Percentiles rank a stretch among this genome's conserved stretches.
Evolutionary conservation across 768 basidiomycete genomes (phyloP).

Genomic region (Mycena pura): DNA sequence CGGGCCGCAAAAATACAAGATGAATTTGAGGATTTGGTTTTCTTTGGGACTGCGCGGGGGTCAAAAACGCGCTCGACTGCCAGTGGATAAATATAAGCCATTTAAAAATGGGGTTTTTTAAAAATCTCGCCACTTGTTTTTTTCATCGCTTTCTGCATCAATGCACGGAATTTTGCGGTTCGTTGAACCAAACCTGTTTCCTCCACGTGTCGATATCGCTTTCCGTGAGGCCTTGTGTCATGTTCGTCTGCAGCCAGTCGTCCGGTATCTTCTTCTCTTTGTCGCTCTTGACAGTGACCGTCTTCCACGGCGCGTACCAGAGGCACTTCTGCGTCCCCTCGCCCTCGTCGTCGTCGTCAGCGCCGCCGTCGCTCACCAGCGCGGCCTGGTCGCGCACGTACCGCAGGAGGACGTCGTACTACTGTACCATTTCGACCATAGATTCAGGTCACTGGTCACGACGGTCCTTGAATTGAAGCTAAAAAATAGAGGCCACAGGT

Average conservation of each 20-base stretch:
- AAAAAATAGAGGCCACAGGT: no score
- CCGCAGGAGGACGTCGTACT: conserved; percentile 40
- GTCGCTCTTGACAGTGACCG: conserved; percentile 32
- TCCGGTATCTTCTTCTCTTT: conserved; percentile 40
- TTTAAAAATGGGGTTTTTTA: no score
- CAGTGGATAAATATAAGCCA: no score
- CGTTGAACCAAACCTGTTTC: conserved; percentile 45
- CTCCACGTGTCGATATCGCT: conserved; percentile 41
- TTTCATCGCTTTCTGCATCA: no score
- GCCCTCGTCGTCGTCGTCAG: conserved; percentile 38
- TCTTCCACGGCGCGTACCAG: conserved; percentile 56
- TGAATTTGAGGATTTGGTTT: conserved; percentile 50
- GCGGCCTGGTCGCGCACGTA: conserved; percentile 40
- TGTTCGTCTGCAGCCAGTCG: conserved; percentile 49
- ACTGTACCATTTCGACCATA: no score
- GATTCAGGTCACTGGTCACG: no score
- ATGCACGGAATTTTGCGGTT: conserved; percentile 47
- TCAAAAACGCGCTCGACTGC: no score
- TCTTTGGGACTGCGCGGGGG: conserved; percentile 37
- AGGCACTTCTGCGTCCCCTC: conserved; percentile 29
- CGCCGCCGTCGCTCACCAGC: conserved; percentile 30
- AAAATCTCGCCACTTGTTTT: no score
- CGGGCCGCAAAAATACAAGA: conserved; percentile 51
- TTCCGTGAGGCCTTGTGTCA: conserved; percentile 41
- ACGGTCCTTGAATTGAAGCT: no score